Percentiles rank a stretch among this genome's conserved stretches.
These are phyloP conservation scores for Candida taoyuanica DNA, from an alignment of 805 yeast genomes.

Conservation along the genomic window DNA sequence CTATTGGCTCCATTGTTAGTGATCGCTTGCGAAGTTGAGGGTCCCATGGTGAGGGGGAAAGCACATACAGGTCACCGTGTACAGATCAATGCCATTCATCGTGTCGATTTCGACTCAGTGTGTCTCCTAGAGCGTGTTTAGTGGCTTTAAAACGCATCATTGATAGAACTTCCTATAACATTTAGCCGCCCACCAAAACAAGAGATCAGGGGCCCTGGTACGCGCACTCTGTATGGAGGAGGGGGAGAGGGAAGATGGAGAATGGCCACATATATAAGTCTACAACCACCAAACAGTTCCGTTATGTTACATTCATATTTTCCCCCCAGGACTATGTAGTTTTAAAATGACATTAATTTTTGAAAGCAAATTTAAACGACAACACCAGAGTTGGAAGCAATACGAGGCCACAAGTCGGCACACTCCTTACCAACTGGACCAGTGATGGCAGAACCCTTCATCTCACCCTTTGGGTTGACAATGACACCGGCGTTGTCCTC, in stretches of 20 bases:
- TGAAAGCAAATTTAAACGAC: slow-evolving; percentile 64
- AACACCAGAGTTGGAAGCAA: slow-evolving; percentile 99
- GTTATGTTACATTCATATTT: slow-evolving; percentile 23
- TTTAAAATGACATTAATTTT: slow-evolving; percentile 27
- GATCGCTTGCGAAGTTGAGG: not conserved
- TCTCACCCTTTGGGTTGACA: slow-evolving; percentile 99
- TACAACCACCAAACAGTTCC: slow-evolving; percentile 5
- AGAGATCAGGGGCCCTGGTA: not conserved
- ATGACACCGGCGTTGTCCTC: slow-evolving; percentile 99
- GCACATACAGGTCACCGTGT: slow-evolving; percentile 10
- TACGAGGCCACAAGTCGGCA: slow-evolving; percentile 99
- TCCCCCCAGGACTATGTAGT: slow-evolving; percentile 22
- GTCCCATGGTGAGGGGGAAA: not conserved
- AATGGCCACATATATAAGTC: not conserved
- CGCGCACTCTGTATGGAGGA: slow-evolving; percentile 7
- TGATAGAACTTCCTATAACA: too few species aligned
- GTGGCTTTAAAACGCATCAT: too few species aligned
- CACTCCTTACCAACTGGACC: slow-evolving; percentile 99
- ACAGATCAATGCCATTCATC: slow-evolving; percentile 10
- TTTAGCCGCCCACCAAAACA: too few species aligned
- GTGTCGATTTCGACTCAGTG: not conserved
- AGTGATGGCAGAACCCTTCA: slow-evolving; percentile 99
- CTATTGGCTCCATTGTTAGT: slow-evolving; percentile 15
- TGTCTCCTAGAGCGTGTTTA: not conserved
- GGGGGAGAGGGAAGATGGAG: too few species aligned